Percentiles rank a stretch among this genome's conserved stretches.
Evolutionary conservation across 2,329 filamentous ascomycete species (phyloP).

Genomic region (Xylariales sp.): DNA sequence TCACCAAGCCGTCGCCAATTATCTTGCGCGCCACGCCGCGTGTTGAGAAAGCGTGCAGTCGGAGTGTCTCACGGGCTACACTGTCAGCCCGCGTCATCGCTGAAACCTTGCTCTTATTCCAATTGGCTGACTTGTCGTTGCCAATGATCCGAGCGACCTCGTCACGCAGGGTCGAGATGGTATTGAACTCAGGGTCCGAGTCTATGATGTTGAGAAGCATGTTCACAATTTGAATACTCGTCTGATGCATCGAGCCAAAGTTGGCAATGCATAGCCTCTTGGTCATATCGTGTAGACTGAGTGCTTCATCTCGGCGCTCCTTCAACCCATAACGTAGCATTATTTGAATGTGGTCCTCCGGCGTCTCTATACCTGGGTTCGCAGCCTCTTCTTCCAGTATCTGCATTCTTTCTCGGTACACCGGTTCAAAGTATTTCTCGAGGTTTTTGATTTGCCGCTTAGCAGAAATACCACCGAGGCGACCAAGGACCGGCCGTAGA

Average conservation of each 20-base stretch:
- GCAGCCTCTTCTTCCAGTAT: conserved; percentile 39
- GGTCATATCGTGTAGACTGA: conserved; percentile 47
- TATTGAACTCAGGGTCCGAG: conserved; percentile 54
- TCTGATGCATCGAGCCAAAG: conserved; percentile 56
- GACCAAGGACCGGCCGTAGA: conserved; percentile 32
- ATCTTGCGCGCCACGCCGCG: conserved; percentile 48
- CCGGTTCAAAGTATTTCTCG: conserved; percentile 44
- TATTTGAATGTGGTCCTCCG: conserved; percentile 56
- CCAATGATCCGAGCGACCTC: conserved; percentile 52
- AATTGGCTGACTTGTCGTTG: conserved; percentile 39
- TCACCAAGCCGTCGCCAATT: conserved; percentile 48
- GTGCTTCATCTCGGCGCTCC: conserved; percentile 53
- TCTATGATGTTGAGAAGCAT: conserved; percentile 57
- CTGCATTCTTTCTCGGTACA: conserved; percentile 39
- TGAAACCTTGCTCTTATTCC: conserved; percentile 55
- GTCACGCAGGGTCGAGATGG: conserved; percentile 52
- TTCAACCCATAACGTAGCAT: conserved; percentile 55
- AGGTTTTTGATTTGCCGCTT: conserved; percentile 44
- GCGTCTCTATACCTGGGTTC: conserved; percentile 41
- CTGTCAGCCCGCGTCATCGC: conserved; percentile 57
- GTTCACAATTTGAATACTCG: conserved; percentile 54
- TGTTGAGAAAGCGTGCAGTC: conserved; percentile 50
- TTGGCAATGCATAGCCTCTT: conserved; percentile 51
- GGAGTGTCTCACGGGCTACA: conserved; percentile 57
- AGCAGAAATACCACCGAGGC: conserved; percentile 35